phyloP scores from a whole-genome alignment of 1,284 basidiomycete species.

The Leccinum olivaceoglutinosum region DNA sequence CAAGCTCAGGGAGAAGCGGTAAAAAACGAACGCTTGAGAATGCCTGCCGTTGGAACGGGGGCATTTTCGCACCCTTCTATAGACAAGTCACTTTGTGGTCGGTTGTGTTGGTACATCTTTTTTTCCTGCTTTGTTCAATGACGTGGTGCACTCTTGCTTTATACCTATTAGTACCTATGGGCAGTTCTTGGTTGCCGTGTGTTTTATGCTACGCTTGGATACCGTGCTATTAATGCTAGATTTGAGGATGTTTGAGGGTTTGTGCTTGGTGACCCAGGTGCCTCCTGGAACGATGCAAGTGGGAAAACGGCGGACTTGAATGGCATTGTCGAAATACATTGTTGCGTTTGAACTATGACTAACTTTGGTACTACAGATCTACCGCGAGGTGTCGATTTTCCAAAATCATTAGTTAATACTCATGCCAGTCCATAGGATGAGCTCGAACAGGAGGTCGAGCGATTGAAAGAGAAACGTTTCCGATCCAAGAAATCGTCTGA shows the following conservation, averaged over 20 bases:
- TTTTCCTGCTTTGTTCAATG: neutral
- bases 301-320: too few species aligned
- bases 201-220: neutral
- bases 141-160: neutral
- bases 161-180: neutral
- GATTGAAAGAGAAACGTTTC: constrained; percentile 63
- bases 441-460: constrained; percentile 80
- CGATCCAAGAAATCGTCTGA: constrained; percentile 56
- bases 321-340: too few species aligned
- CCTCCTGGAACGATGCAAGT: too few species aligned
- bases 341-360: constrained; percentile 4
- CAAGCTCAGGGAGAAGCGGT: constrained; percentile 68
- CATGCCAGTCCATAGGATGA: constrained; percentile 55
- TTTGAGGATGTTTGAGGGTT: neutral
- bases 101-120: neutral
- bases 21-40: constrained; percentile 1
- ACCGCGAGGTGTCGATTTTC: constrained; percentile 53
- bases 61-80: neutral
- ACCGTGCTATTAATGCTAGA: neutral
- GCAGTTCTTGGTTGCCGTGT: neutral
- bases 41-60: neutral
- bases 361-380: constrained; percentile 53
- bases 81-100: neutral
- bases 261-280: too few species aligned
- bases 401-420: constrained; percentile 2